Conservation (phyloP, 2,329 filamentous ascomycete genomes). For the Stemphylium vesicarium region DNA sequence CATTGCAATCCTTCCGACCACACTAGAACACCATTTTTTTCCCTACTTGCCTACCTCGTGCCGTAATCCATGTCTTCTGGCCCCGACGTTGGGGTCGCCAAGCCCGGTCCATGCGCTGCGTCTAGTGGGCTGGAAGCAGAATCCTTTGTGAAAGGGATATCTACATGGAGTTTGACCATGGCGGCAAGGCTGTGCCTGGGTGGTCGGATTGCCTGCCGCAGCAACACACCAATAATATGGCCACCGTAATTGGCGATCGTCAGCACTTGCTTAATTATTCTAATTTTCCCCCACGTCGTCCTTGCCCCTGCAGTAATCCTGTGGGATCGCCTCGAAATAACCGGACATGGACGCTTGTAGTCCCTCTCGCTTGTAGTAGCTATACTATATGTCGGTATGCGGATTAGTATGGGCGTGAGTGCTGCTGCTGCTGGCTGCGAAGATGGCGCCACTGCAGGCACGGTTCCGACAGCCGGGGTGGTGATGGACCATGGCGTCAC, state of each 20-base stretch:
- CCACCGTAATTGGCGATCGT: not conserved
- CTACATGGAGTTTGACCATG: not conserved
- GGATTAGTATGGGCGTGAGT: no score
- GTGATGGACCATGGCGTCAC: no score
- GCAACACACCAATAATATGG: not conserved
- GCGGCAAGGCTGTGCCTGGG: not conserved
- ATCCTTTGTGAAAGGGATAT: conserved; percentile 2
- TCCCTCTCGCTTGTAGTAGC: no score
- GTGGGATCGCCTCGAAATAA: no score
- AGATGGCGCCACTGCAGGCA: no score
- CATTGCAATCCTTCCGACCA: not conserved
- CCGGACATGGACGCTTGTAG: no score
- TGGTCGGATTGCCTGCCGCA: not conserved
- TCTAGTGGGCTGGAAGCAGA: not conserved
- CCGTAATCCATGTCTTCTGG: not conserved
- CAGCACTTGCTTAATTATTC: not conserved
- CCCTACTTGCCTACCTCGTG: not conserved
- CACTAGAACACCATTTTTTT: not conserved
- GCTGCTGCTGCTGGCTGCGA: no score
- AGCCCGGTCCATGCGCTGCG: not conserved
- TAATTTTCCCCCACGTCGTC: no score
- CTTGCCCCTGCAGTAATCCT: no score
- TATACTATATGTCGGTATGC: no score
- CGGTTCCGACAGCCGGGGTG: no score
- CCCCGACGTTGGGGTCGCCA: conserved; percentile 3